Evolutionary conservation across 1,284 basidiomycete species (phyloP).

Genomic region (Marasmius oreades): DNA sequence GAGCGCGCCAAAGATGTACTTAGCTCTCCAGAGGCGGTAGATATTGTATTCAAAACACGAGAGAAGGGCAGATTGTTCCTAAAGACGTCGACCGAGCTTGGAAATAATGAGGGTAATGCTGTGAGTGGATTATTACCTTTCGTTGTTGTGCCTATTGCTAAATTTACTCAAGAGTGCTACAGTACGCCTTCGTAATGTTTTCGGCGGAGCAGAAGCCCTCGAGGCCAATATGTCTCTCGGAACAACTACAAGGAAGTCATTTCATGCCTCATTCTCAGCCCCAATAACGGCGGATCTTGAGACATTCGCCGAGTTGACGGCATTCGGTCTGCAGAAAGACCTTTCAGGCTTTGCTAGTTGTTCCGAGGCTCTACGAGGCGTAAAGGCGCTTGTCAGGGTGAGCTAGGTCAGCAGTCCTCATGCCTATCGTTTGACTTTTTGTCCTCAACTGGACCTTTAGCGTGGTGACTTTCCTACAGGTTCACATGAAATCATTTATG

Average conservation of each 20-base stretch:
- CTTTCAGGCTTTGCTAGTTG: conserved; percentile 69
- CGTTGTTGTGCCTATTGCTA: background rate
- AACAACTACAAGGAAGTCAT: conserved; percentile 85
- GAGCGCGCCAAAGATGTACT: conserved; percentile 59
- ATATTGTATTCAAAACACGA: conserved; percentile 76
- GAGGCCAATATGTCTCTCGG: conserved; percentile 85
- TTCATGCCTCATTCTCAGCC: conserved; percentile 60
- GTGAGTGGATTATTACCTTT: conserved; percentile 45
- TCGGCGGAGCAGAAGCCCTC: conserved; percentile 89
- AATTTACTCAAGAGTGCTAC: conserved; percentile 60
- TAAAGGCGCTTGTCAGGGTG: conserved; percentile 68
- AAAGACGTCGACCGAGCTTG: conserved; percentile 89
- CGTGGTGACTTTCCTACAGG: conserved; percentile 41
- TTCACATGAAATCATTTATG: conserved; percentile 77
- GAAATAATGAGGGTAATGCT: conserved; percentile 90
- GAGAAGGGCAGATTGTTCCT: conserved; percentile 81
- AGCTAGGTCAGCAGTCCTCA: conserved; percentile 33
- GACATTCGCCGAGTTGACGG: conserved; percentile 57
- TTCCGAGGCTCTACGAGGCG: conserved; percentile 62
- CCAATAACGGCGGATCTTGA: conserved; percentile 58
- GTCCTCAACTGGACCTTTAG: conserved; percentile 11
- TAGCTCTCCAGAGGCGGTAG: conserved; percentile 72
- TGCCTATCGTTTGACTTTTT: conserved; percentile 8
- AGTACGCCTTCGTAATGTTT: conserved; percentile 80
- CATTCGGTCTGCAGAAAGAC: conserved; percentile 68